phyloP scores from a whole-genome alignment of 1,139 yeast genomes.

The Spathaspora sp. region DNA sequence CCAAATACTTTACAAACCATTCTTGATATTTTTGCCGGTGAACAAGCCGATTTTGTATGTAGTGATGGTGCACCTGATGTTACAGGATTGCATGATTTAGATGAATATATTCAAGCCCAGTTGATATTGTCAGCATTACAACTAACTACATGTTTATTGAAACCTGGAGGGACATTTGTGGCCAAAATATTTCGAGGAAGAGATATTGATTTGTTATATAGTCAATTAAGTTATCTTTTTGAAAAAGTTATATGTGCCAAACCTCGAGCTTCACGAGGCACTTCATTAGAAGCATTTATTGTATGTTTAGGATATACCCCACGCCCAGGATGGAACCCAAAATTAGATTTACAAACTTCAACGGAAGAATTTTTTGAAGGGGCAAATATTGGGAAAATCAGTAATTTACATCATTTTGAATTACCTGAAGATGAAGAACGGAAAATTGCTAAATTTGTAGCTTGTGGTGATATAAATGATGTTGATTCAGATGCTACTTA shows the following conservation, averaged over 20 bases:
- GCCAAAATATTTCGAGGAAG: conserved; percentile 96
- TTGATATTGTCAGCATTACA: conserved; percentile 87
- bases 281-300: conserved; percentile 88
- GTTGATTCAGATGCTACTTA: conserved; percentile 96
- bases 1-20: conserved; percentile 81
- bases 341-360: conserved; percentile 53
- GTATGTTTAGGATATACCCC: conserved; percentile 90
- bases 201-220: conserved; percentile 87
- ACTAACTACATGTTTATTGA: conserved; percentile 80
- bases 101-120: conserved; percentile 96
- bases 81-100: conserved; percentile 93
- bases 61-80: conserved; percentile 99
- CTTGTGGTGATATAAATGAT: conserved; percentile 87
- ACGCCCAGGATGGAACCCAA: conserved; percentile 78
- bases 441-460: conserved; percentile 79
- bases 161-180: conserved; percentile 89
- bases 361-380: conserved; percentile 82
- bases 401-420: conserved; percentile 40
- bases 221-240: conserved; percentile 82
- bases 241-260: conserved; percentile 91
- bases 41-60: conserved; percentile 91
- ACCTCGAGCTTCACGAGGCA: conserved; percentile 91
- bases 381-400: conserved; percentile 56
- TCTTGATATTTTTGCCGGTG: conserved; percentile 80
- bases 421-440: conserved; percentile 58